These are phyloP conservation scores for Fusarium tricinctum DNA, from an alignment of 2,329 filamentous ascomycete genomes.

Conservation along the genomic window DNA sequence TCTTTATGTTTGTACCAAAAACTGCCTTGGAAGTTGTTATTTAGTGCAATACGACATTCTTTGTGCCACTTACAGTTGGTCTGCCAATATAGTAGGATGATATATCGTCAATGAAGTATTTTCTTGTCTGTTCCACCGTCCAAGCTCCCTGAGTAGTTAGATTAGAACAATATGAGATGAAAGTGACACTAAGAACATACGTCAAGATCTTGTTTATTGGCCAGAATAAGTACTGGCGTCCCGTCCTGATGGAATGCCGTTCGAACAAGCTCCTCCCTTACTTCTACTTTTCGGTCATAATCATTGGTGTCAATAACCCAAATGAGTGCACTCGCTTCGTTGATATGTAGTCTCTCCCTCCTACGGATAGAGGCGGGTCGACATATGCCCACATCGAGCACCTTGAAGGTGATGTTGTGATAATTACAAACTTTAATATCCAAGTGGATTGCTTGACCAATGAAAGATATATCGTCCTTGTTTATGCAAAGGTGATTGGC, in stretches of 20 bases:
- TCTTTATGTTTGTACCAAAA: neutral
- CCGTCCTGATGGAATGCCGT: neutral
- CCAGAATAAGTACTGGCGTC: constrained; percentile 1
- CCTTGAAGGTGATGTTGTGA: constrained; percentile 6
- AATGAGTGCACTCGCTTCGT: neutral
- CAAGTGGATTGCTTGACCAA: neutral
- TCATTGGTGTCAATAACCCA: constrained; percentile 8
- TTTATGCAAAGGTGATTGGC: neutral
- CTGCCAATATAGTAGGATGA: neutral
- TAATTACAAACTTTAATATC: neutral
- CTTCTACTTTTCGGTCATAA: neutral
- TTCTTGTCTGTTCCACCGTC: neutral
- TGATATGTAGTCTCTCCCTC: constrained; percentile 1
- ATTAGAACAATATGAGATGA: neutral
- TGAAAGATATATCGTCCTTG: neutral
- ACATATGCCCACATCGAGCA: neutral
- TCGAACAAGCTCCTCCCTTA: constrained; percentile 3
- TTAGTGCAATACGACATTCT: fast-evolving
- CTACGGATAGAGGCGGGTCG: neutral
- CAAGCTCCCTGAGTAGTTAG: neutral
- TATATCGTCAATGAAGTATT: neutral
- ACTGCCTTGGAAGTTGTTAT: neutral
- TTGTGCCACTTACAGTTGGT: neutral
- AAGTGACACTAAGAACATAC: neutral
- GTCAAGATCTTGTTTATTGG: neutral